A percentile compares a stretch with the other conserved stretches of the same genome.
Conservation (phyloP, 2,329 filamentous ascomycete genomes). For the Trichophyton simii region DNA sequence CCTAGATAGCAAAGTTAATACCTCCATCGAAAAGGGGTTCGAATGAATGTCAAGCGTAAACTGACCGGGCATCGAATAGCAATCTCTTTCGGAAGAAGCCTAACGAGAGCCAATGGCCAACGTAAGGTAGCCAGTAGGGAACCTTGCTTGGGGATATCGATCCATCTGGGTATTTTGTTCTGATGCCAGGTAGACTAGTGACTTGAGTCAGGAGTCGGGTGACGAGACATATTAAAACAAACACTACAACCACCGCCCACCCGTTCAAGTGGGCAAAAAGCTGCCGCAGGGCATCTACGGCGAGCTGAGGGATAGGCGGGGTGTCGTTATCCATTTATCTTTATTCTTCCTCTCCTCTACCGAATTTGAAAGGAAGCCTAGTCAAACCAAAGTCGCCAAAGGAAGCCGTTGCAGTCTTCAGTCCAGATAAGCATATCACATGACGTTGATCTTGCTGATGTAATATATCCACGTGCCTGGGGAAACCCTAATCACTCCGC, state of each 20-base stretch:
- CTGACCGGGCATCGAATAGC: conserved; percentile 32
- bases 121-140: conserved; percentile 48
- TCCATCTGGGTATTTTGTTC: conserved; percentile 15
- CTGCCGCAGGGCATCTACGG: background rate
- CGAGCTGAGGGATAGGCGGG: conserved; percentile 5
- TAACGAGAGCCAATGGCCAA: conserved; percentile 43
- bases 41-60: background rate
- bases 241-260: conserved; percentile 18
- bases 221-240: conserved; percentile 24
- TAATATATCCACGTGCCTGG: background rate
- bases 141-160: conserved; percentile 34
- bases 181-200: conserved; percentile 17
- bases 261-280: conserved; percentile 11
- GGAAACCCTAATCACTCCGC: background rate
- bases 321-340: background rate
- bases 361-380: background rate
- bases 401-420: background rate
- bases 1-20: conserved; percentile 4
- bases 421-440: background rate
- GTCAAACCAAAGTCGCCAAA: background rate
- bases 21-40: background rate
- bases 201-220: conserved; percentile 30
- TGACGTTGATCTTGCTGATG: background rate
- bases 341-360: background rate
- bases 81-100: conserved; percentile 35